Base-by-base conservation (phyloP, 306 rosid species). In the Lathyrus sativus region DNA sequence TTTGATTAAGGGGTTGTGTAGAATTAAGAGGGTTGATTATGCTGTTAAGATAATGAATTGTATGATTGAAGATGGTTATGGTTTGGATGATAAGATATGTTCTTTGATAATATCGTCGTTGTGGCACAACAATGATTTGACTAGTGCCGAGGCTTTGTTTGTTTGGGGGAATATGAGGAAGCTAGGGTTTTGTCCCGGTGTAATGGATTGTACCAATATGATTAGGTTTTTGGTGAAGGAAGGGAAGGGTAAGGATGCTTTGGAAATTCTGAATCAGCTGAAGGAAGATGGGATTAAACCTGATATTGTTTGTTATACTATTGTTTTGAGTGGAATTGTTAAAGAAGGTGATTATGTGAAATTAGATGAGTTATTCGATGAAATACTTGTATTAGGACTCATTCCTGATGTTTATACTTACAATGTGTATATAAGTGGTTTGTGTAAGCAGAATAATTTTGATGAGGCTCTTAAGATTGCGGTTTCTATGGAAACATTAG, bases 221-320 rank as follows among this genome's bases (percentile, higher is more conserved):
- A 81, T 85, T 70, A 80, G 79, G 83, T 58, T 79, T 68, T 81
- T 87, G 84, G 81, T 79, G 74, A 87, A 74, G 70, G 81, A 78
- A 68, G 82, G 82, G 62, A 81, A 39, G 77, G 86, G 79, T 70
- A 60, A 18, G 75, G 83, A 84, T 76, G 90, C 95, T 53, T 37
- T 86, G 63, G 72, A 65, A 4, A 62, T 89, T 63, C 59, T 89
- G 83, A 70, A 64, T 57, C 80, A 72, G 89, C 79, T 82, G 78
- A 87, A 92, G 73, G 73, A 15, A 13, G 86, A 75, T 44, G 87
- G 92, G 64, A 73, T 83, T 62, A 85, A 86, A 74, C 95, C 95
- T 29, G 91, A 87, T 53, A 68, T 86, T 75, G 87, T 89, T 69
- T 86, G 88, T 57, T 92, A 89, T 73, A 92, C 92, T 15, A 85